A percentile compares a stretch with the other conserved stretches of the same genome.
phyloP scores from a whole-genome alignment of 129 eudicot species.

The Flaveria linearis region DNA sequence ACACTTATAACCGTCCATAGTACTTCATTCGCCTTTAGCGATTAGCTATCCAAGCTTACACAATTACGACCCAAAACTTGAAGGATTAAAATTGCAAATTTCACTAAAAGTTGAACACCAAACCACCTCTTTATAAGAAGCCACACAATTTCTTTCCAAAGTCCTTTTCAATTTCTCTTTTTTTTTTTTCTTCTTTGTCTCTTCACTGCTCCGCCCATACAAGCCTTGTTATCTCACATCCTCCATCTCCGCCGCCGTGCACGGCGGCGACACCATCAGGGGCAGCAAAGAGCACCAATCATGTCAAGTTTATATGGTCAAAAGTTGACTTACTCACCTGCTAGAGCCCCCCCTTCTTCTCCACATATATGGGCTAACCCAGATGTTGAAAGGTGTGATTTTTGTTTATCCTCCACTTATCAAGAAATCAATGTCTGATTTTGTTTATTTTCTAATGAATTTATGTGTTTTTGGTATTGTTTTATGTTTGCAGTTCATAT shows the following conservation, averaged over 20 bases:
- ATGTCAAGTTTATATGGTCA: conserved; percentile 76
- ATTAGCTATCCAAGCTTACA: not conserved
- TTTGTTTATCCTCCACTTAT: not conserved
- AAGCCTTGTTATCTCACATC: conserved; percentile 31
- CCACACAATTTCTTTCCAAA: conserved; percentile 29
- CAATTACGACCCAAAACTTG: not conserved
- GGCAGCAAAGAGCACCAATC: conserved; percentile 12
- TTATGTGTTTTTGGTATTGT: conserved; percentile 6
- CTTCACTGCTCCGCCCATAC: conserved; percentile 32
- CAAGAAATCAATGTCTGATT: not conserved
- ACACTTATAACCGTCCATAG: not conserved
- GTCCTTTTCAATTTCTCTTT: too few relatives aligned
- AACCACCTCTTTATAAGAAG: conserved; percentile 22
- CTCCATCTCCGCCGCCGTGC: conserved; percentile 12
- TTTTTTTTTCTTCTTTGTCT: not conserved
- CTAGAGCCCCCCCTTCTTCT: conserved; percentile 60
- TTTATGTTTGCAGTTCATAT: conserved; percentile 36
- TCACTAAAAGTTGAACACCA: conserved; percentile 26
- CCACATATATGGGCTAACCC: conserved; percentile 67
- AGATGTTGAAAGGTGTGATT: conserved; percentile 65
- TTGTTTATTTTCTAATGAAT: conserved; percentile 3
- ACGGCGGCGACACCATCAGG: conserved; percentile 20
- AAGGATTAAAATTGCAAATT: conserved; percentile 14
- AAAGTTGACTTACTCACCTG: conserved; percentile 65
- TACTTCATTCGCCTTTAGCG: not conserved